These are phyloP conservation scores for Takashimella koratensis DNA, from an alignment of 1,284 basidiomycete genomes.

Conservation along the genomic window DNA sequence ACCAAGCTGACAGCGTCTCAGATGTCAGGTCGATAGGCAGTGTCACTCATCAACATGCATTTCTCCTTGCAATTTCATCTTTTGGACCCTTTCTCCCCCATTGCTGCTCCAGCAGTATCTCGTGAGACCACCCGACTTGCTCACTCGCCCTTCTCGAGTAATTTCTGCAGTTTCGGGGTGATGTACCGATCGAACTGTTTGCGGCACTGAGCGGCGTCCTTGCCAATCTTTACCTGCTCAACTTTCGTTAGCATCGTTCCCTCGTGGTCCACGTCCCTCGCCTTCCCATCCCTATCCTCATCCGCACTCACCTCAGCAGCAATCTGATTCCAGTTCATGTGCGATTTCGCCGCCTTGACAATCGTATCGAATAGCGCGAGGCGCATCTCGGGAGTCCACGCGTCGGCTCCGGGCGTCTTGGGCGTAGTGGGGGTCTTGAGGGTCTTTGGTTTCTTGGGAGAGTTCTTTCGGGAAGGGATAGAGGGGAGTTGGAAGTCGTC, in stretches of 20 bases:
- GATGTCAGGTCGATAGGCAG: slow-evolving; percentile 11
- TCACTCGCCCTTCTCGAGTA: not conserved
- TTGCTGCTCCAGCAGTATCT: no score
- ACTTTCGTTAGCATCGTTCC: no score
- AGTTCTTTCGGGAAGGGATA: not conserved
- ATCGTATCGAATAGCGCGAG: not conserved
- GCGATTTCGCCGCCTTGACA: not conserved
- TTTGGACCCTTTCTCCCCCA: not conserved
- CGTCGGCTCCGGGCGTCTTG: not conserved
- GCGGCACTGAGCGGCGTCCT: not conserved
- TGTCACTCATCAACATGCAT: slow-evolving; percentile 7
- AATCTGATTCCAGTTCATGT: not conserved
- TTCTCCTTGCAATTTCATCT: not conserved
- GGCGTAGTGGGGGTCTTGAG: no score
- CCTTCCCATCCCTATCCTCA: not conserved
- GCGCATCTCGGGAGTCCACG: not conserved
- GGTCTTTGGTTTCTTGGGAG: not conserved
- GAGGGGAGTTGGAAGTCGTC: not conserved
- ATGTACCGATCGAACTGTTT: not conserved
- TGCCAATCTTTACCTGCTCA: not conserved
- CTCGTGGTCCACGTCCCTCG: no score
- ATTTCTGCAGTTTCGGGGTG: not conserved
- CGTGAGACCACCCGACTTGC: not conserved
- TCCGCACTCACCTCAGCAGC: not conserved
- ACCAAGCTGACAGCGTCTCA: not conserved